Evolutionary conservation across 2,329 filamentous ascomycete genomes (phyloP).

Genomic region (Dactylonectria estremocensis): DNA sequence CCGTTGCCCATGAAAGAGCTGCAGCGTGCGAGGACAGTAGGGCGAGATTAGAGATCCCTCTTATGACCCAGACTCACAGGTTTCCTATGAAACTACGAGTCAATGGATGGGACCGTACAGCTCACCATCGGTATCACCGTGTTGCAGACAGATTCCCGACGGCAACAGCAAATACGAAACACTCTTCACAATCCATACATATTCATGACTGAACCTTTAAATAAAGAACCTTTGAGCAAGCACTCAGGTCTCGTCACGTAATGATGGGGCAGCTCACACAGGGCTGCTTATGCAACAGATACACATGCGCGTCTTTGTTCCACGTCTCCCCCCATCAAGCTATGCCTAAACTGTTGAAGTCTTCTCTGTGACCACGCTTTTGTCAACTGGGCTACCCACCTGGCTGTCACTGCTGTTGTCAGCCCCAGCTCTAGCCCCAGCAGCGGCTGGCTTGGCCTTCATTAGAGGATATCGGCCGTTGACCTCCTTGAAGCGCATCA

Average conservation of each 20-base stretch:
- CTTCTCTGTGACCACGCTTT: slow-evolving; percentile 47
- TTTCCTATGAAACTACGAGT: too few species aligned
- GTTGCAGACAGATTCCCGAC: too few species aligned
- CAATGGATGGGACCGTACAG: too few species aligned
- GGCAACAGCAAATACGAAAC: too few species aligned
- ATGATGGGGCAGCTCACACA: neutral
- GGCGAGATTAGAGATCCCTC: neutral
- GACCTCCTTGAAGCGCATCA: slow-evolving; percentile 77
- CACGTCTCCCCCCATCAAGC: neutral
- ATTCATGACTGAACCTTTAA: too few species aligned
- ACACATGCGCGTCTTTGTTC: neutral
- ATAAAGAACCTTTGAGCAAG: too few species aligned
- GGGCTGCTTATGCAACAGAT: neutral
- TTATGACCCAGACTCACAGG: neutral
- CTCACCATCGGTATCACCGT: too few species aligned
- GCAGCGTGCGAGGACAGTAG: neutral
- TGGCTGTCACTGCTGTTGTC: slow-evolving; percentile 49
- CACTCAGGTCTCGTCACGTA: too few species aligned
- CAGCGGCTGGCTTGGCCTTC: slow-evolving; percentile 50
- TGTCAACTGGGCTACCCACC: slow-evolving; percentile 39
- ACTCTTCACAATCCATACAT: too few species aligned
- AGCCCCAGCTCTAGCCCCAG: neutral
- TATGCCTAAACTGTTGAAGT: slow-evolving; percentile 40
- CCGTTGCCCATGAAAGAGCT: neutral
- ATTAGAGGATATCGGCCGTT: slow-evolving; percentile 66